These are phyloP conservation scores for Lipomyces yamadae DNA, from an alignment of 805 yeast species.

Conservation along the genomic window DNA sequence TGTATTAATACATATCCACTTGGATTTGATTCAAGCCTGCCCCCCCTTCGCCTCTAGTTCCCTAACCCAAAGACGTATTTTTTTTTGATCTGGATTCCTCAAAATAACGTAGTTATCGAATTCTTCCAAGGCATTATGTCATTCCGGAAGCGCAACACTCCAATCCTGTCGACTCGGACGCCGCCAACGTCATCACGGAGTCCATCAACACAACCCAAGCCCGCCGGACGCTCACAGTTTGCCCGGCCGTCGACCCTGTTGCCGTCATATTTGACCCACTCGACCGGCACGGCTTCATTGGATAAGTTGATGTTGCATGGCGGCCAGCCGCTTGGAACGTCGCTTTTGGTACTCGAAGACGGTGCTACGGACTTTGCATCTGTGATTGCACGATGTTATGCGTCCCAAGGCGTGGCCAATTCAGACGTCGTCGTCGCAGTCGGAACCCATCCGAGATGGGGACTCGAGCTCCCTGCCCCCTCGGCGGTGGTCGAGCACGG, in stretches of 20 bases:
- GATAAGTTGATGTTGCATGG: constrained; percentile 78
- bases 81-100: too few species aligned
- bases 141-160: constrained; percentile 26
- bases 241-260: constrained; percentile 59
- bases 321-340: constrained; percentile 81
- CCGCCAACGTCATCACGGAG: constrained; percentile 1
- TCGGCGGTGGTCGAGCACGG: constrained; percentile 49
- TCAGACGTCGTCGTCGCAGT: constrained; percentile 68
- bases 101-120: too few species aligned
- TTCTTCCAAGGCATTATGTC: constrained; percentile 15
- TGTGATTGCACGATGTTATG: constrained; percentile 67
- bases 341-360: constrained; percentile 75
- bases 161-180: neutral
- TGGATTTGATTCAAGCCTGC: too few species aligned
- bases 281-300: constrained; percentile 79
- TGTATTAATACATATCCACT: neutral
- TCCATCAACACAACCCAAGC: neutral
- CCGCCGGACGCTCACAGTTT: constrained; percentile 2
- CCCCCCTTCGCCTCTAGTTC: neutral
- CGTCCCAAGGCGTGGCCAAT: constrained; percentile 77
- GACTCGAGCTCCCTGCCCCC: constrained; percentile 72
- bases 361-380: constrained; percentile 89
- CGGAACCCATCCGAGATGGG: constrained; percentile 64
- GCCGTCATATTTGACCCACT: constrained; percentile 73
- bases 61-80: neutral